Percentiles rank a stretch among this genome's conserved stretches.
Conservation (phyloP, 805 yeast genomes). For the Hanseniaspora nectarophila region DNA sequence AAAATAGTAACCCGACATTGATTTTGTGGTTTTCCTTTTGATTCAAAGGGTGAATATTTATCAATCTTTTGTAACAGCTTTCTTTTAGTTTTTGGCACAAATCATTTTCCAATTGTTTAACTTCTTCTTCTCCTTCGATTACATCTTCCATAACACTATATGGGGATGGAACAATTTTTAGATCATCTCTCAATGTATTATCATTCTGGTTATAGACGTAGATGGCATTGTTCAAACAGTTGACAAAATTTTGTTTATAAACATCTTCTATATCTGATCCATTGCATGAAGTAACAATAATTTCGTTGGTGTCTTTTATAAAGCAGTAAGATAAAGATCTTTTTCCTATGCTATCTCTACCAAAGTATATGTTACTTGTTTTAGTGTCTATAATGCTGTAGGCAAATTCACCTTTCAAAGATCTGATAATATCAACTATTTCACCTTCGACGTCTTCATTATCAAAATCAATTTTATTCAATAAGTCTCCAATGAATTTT, state of each 20-base stretch:
- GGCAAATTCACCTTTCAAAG: conserved; percentile 75
- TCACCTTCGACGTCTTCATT: conserved; percentile 20
- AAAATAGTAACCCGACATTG: conserved; percentile 56
- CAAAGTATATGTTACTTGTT: conserved; percentile 47
- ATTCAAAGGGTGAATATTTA: conserved; percentile 48
- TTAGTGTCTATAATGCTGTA: conserved; percentile 38
- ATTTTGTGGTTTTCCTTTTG: conserved; percentile 22
- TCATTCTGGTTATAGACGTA: conserved; percentile 32
- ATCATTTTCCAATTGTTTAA: not conserved
- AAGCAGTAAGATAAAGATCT: conserved; percentile 51
- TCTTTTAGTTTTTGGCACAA: conserved; percentile 27
- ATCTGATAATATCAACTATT: conserved; percentile 24
- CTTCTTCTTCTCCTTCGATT: conserved; percentile 6
- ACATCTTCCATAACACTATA: conserved; percentile 20
- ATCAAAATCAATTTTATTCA: conserved; percentile 24
- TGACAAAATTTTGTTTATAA: conserved; percentile 29
- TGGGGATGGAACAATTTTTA: conserved; percentile 16
- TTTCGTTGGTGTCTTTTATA: conserved; percentile 23
- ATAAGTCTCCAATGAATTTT: conserved; percentile 33
- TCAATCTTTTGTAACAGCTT: conserved; percentile 42
- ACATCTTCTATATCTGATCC: conserved; percentile 16
- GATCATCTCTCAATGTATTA: conserved; percentile 17
- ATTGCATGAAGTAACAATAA: conserved; percentile 38
- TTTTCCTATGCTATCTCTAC: conserved; percentile 73
- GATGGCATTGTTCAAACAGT: conserved; percentile 45